Evolutionary conservation across 148 eudicot species (phyloP).

Genomic region (Silene latifolia): DNA sequence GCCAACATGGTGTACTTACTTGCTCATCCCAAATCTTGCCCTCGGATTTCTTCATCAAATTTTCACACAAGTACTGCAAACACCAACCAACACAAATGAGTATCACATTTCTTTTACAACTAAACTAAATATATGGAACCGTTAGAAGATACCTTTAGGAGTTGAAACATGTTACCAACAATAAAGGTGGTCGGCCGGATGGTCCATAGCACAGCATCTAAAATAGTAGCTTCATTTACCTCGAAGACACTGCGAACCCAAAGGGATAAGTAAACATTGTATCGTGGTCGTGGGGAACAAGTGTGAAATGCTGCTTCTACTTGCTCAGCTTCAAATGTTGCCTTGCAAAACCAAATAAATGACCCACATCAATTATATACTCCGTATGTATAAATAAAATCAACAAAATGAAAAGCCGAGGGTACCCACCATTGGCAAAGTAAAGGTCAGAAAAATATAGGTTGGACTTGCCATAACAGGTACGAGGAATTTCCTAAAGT

Average conservation of each 20-base stretch:
- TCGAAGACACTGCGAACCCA: too few relatives aligned
- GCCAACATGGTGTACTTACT: not conserved
- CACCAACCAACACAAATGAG: not conserved
- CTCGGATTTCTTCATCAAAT: not conserved
- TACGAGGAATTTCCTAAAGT: not conserved
- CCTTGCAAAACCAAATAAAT: not conserved
- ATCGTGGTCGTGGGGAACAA: too few relatives aligned
- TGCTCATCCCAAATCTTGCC: not conserved
- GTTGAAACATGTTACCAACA: not conserved
- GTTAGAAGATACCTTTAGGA: not conserved
- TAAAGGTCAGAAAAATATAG: not conserved
- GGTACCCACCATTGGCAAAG: not conserved
- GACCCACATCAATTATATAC: not conserved
- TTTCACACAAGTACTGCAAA: conserved; percentile 7
- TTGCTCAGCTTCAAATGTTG: not conserved
- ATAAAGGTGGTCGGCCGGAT: conserved; percentile 1
- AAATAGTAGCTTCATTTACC: not conserved
- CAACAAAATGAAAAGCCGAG: not conserved
- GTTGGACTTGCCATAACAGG: not conserved
- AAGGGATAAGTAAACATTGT: not conserved
- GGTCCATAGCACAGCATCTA: not conserved
- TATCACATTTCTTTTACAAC: not conserved
- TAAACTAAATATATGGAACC: not conserved
- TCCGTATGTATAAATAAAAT: not conserved
- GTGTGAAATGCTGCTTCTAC: not conserved